phyloP scores from a whole-genome alignment of 257 asterid species.

The Ilex asprella region DNA sequence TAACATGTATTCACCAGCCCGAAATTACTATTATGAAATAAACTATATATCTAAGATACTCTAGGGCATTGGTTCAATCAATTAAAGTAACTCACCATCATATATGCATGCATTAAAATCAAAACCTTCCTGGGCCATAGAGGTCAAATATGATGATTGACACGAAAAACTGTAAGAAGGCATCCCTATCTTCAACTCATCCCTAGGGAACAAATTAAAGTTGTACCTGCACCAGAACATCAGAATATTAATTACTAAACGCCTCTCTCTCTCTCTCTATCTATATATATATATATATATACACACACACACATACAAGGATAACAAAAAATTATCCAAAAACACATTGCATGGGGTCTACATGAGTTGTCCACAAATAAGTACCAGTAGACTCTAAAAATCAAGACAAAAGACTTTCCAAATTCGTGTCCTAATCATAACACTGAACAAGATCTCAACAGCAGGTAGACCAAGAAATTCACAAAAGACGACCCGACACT shows the following conservation, averaged over 20 bases:
- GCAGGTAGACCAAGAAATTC: too few species aligned
- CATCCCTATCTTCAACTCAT: constrained; percentile 78
- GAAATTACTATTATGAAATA: neutral
- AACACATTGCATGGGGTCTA: neutral
- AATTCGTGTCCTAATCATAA: too few species aligned
- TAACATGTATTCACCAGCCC: neutral
- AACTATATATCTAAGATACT: neutral
- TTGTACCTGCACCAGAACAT: constrained; percentile 57
- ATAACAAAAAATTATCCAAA: neutral
- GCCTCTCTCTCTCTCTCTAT: neutral
- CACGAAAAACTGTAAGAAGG: constrained; percentile 81
- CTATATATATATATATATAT: neutral
- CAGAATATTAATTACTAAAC: constrained; percentile 8
- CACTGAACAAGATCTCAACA: too few species aligned
- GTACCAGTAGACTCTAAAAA: too few species aligned
- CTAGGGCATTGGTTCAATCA: neutral
- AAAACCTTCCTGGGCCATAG: constrained; percentile 82
- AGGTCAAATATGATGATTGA: constrained; percentile 65
- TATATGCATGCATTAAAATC: constrained; percentile 90
- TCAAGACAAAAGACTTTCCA: too few species aligned
- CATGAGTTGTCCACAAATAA: too few species aligned
- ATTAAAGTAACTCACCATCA: constrained; percentile 47
- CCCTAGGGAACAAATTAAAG: constrained; percentile 92
- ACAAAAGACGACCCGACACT: too few species aligned
- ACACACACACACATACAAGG: neutral